Evolutionary conservation across 768 basidiomycete species (phyloP), one percentile per base, ranked within the genome.

Genomic region (Lentinus tigrinus): DNA sequence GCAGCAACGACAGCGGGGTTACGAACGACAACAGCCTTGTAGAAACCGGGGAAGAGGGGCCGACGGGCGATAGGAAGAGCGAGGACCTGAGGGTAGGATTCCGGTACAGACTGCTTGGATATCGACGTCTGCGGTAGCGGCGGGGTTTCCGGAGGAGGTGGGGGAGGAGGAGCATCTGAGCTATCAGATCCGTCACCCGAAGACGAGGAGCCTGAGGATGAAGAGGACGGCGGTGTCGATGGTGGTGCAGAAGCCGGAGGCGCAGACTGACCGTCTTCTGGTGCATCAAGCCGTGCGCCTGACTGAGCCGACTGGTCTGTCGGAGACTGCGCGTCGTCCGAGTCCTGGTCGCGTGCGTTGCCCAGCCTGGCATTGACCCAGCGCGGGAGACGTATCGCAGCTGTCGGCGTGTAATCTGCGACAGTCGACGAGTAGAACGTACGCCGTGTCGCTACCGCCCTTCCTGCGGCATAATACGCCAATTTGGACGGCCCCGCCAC

Each of bases 41-140:
- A 98, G 74, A 98, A 97, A 28, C 95, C 94, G 4, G 96, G 96
- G 76, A 98, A 98, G 46, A 98, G 86, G 1, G 96, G 96, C 17
- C 96, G 83, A 42, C 95, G 87, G 31, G 94, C 94, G 58, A 98
- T 98, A 3, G 96, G 96, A 0, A 98, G 83, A 2, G 95, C 96
- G 26, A 98, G 83, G 42, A 98, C 88, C 70, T 96, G 93, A 1
- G 96, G 95, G 72, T 98, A 98, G 57, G 84, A 69, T 71, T 94
- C 93, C 0, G 95, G 95, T 4, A 97, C 87, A 16, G 89, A 87
- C 57, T 91, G 91, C 64, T 91, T 93, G 4, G 93, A 87, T 64
- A 93, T 88, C 21, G 88, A 78, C 28, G 81, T 79, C 5, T 75
- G 71, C 1, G 76, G 68, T 26, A 69, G 71, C 21, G 77, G 64